Evolutionary conservation across 1,139 yeast genomes (phyloP).

Genomic region (Lodderomyces parapsilosis): DNA sequence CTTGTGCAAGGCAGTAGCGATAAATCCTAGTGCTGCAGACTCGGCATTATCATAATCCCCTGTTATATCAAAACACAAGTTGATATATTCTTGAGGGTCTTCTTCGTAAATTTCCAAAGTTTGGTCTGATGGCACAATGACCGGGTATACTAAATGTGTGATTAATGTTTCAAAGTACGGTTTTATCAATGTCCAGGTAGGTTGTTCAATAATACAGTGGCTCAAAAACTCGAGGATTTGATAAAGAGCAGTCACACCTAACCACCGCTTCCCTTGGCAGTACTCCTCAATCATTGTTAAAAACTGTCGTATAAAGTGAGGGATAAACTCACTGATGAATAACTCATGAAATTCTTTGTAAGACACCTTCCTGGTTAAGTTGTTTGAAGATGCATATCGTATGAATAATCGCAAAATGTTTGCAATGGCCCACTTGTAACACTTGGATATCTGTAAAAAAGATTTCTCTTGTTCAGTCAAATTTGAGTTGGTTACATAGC

Average conservation of each 20-base stretch:
- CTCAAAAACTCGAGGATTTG: slow-evolving; percentile 70
- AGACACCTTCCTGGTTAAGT: slow-evolving; percentile 47
- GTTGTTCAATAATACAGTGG: slow-evolving; percentile 64
- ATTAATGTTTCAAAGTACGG: slow-evolving; percentile 68
- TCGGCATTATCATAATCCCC: slow-evolving; percentile 65
- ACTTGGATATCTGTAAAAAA: slow-evolving; percentile 50
- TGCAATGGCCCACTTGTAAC: slow-evolving; percentile 90
- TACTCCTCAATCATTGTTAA: slow-evolving; percentile 70
- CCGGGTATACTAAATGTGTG: slow-evolving; percentile 74
- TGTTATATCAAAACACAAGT: slow-evolving; percentile 68
- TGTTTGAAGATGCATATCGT: slow-evolving; percentile 58
- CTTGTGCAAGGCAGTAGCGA: slow-evolving; percentile 67
- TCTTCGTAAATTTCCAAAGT: slow-evolving; percentile 75
- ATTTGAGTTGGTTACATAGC: slow-evolving; percentile 32
- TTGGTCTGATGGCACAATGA: slow-evolving; percentile 69
- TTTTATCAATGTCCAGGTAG: slow-evolving; percentile 68
- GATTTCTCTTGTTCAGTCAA: slow-evolving; percentile 35
- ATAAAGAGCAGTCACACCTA: slow-evolving; percentile 64
- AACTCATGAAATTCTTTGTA: slow-evolving; percentile 50
- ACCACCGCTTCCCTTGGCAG: slow-evolving; percentile 67
- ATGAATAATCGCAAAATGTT: slow-evolving; percentile 73
- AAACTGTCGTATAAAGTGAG: slow-evolving; percentile 66
- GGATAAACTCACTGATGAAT: slow-evolving; percentile 60
- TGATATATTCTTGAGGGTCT: slow-evolving; percentile 91
- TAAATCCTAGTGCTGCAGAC: slow-evolving; percentile 60